phyloP scores from a whole-genome alignment of 2,329 filamentous ascomycete genomes.

The Neofusicoccum cordaticola region DNA sequence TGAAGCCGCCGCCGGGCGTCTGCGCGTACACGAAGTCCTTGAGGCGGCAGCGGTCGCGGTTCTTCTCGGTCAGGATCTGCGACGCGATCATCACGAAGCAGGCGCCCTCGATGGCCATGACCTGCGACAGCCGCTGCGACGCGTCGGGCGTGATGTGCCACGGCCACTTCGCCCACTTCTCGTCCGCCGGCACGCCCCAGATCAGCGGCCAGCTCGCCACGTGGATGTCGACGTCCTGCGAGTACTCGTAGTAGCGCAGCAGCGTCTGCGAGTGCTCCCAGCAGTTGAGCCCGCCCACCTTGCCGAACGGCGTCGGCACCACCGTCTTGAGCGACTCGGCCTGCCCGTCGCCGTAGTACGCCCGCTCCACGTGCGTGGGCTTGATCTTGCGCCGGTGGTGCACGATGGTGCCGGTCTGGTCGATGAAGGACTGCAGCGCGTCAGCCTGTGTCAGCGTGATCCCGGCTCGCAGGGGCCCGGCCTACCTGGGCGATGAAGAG shows the following conservation, averaged over 20 bases:
- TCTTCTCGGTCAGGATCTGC: conserved; percentile 45
- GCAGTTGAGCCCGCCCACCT: conserved; percentile 36
- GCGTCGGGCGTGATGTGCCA: conserved; percentile 54
- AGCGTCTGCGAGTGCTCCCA: conserved; percentile 45
- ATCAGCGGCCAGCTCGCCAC: conserved; percentile 40
- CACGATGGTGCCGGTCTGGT: conserved; percentile 30
- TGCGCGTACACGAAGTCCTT: conserved; percentile 40
- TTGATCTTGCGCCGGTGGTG: conserved; percentile 43
- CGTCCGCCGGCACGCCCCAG: conserved; percentile 37
- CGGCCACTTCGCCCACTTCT: conserved; percentile 39
- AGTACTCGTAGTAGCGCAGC: conserved; percentile 42
- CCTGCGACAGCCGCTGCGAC: conserved; percentile 51
- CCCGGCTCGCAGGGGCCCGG: too few species aligned
- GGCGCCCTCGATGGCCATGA: conserved; percentile 56
- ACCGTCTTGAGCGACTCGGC: conserved; percentile 36
- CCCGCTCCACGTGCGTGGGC: conserved; percentile 45
- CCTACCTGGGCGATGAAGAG: conserved; percentile 40
- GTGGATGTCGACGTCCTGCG: conserved; percentile 40
- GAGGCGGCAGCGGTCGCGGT: conserved; percentile 41
- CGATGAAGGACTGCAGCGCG: conserved; percentile 27
- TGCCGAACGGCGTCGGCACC: conserved; percentile 27
- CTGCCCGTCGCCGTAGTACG: conserved; percentile 41
- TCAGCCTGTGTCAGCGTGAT: background rate
- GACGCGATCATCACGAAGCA: conserved; percentile 56
- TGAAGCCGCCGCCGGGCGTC: conserved; percentile 45